Percentiles rank a stretch among this genome's conserved stretches.
Evolutionary conservation across 768 basidiomycete genomes (phyloP).

Genomic region (Ephemerocybe angulata): DNA sequence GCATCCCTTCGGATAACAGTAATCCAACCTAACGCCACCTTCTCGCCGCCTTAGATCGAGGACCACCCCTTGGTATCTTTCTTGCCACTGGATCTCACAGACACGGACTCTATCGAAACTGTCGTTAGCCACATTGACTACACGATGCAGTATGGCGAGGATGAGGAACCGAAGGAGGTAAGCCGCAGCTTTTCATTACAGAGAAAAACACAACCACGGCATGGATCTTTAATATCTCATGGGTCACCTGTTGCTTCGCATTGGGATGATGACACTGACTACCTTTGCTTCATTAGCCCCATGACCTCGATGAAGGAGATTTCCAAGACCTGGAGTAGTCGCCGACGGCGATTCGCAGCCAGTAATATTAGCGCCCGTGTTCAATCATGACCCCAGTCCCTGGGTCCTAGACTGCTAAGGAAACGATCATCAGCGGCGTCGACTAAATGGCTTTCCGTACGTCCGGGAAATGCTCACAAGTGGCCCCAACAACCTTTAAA

Average conservation of each 20-base stretch:
- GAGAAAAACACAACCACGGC: too few relatives aligned
- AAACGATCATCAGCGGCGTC: too few relatives aligned
- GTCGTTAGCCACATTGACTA: slow-evolving; percentile 96
- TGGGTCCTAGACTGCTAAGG: too few relatives aligned
- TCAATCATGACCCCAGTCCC: too few relatives aligned
- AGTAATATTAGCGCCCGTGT: neutral
- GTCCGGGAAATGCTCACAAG: too few relatives aligned
- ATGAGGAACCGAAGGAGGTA: slow-evolving; percentile 95
- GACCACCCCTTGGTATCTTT: slow-evolving; percentile 98
- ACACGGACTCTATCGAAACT: slow-evolving; percentile 83
- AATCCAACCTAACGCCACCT: too few relatives aligned
- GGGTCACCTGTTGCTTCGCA: slow-evolving; percentile 1
- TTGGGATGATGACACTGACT: slow-evolving; percentile 8
- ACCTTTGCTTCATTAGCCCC: slow-evolving; percentile 53
- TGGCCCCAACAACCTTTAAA: too few relatives aligned
- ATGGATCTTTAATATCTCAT: neutral
- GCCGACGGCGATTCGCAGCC: neutral
- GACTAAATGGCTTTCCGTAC: too few relatives aligned
- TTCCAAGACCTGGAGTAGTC: slow-evolving; percentile 71
- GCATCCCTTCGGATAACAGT: slow-evolving; percentile 19
- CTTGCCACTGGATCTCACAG: slow-evolving; percentile 87
- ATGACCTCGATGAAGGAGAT: slow-evolving; percentile 91
- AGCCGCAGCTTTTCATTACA: neutral
- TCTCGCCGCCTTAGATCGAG: slow-evolving; percentile 65
- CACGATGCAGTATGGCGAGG: slow-evolving; percentile 98